Evolutionary conservation across 2,329 filamentous ascomycete genomes (phyloP).

Genomic region (Cordyceps cicadae): DNA sequence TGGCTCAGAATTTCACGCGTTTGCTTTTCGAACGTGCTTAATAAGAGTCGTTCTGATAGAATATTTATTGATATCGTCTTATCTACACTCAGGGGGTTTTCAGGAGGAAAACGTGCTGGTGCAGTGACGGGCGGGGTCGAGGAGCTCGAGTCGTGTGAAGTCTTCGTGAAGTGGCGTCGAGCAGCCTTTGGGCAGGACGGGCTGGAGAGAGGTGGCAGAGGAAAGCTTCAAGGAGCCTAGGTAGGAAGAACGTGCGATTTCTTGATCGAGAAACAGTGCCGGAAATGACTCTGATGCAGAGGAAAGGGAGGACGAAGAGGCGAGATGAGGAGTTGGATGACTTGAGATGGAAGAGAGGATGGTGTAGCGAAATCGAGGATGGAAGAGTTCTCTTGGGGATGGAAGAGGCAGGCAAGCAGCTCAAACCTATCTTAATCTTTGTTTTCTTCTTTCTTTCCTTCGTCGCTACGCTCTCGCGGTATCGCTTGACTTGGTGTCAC

Average conservation of each 20-base stretch:
- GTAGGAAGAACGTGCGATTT: slow-evolving; percentile 2
- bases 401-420: slow-evolving; percentile 30
- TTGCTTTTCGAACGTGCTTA: neutral
- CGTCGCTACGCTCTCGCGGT: neutral
- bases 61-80: slow-evolving; percentile 34
- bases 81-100: slow-evolving; percentile 81
- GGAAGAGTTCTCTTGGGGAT: slow-evolving; percentile 29
- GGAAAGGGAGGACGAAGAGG: slow-evolving; percentile 22
- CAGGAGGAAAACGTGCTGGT: slow-evolving; percentile 91
- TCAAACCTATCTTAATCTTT: slow-evolving; percentile 25
- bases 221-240: slow-evolving; percentile 13
- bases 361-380: slow-evolving; percentile 30
- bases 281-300: slow-evolving; percentile 2
- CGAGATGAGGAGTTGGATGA: slow-evolving; percentile 27
- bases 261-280: slow-evolving; percentile 2
- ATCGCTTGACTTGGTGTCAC: slow-evolving; percentile 13
- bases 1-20: slow-evolving; percentile 32
- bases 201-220: slow-evolving; percentile 21
- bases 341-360: slow-evolving; percentile 19
- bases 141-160: slow-evolving; percentile 35
- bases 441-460: neutral
- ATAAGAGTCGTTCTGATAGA: slow-evolving; percentile 22
- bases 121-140: slow-evolving; percentile 45
- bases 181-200: slow-evolving; percentile 24
- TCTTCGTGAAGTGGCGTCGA: slow-evolving; percentile 33